Base-by-base conservation (phyloP, 1,284 basidiomycete species). In the Papiliotrema laurentii region DNA sequence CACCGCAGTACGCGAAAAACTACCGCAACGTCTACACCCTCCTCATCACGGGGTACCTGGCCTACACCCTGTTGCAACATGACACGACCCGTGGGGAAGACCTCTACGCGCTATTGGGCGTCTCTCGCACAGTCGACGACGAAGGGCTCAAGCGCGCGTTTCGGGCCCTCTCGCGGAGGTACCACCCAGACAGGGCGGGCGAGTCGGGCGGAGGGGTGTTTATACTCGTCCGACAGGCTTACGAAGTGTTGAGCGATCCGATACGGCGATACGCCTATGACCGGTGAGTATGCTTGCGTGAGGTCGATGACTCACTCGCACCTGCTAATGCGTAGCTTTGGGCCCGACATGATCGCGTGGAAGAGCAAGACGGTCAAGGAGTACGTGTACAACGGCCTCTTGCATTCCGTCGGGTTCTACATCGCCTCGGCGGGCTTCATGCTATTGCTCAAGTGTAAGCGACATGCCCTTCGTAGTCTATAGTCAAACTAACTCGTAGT, bases 241-340 rank as follows among this genome's bases (percentile, higher is more conserved):
- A 85, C 63, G 89, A 93, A 65, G 82, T 83, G 0, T 71, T 93
- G 27, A 87, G 83, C 51, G 81, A 90, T 58, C 87, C 89, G 0
- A 77, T 82, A 1, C 83, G 84, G 50, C 75, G 89, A 40, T 91
- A 88, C 73, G 89, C 89, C 0, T 93, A 93, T 68, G 89, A 93
- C 45, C 60, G 72, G 67, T 72, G 77, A 81, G 85, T 84, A 49
- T 49, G 7, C 4, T 35, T 16, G 38, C 7, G 7, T 41, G 28
- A n/a, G 26, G n/a, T 24, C n/a, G n/a, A n/a, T n/a, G n/a, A n/a
- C n/a, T n/a, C n/a, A n/a, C n/a, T n/a, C n/a, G n/a, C n/a, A n/a
- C n/a, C n/a, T n/a, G n/a, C n/a, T n/a, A n/a, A n/a, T n/a, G n/a
- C n/a, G n/a, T n/a, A 80, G 87, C 51, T 92, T 92, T 62, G 89